These are phyloP conservation scores for Trichothecium roseum DNA, from an alignment of 2,329 filamentous ascomycete genomes.

Conservation along the genomic window DNA sequence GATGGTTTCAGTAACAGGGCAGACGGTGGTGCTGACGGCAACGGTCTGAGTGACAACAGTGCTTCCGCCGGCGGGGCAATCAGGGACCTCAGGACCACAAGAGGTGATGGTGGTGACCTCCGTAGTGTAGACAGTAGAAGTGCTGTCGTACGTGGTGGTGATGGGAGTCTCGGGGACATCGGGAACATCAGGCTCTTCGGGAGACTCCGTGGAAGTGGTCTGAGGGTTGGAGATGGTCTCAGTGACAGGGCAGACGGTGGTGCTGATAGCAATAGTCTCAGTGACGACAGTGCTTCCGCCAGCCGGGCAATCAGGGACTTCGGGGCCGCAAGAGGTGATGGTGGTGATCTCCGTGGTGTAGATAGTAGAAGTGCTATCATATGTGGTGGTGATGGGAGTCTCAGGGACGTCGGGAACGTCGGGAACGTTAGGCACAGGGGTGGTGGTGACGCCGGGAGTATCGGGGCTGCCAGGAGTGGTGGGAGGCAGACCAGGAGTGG, in stretches of 20 bases:
- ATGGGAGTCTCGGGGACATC: constrained; percentile 7
- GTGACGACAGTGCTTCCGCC: constrained; percentile 35
- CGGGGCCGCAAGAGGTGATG: constrained; percentile 35
- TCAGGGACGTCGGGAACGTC: constrained; percentile 3
- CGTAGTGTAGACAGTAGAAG: constrained; percentile 41
- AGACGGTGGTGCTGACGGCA: constrained; percentile 48
- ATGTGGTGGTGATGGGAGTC: constrained; percentile 21
- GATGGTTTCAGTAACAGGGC: constrained; percentile 47
- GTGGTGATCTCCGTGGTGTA: constrained; percentile 39
- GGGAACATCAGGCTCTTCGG: constrained; percentile 5
- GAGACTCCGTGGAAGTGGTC: constrained; percentile 7
- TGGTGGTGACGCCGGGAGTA: constrained; percentile 6
- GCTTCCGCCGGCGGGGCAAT: constrained; percentile 39
- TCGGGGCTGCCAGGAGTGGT: constrained; percentile 4
- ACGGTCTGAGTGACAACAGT: constrained; percentile 42
- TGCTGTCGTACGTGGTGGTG: constrained; percentile 29
- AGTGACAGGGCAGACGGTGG: constrained; percentile 53
- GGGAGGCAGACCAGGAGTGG: constrained; percentile 5
- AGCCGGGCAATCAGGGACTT: constrained; percentile 40
- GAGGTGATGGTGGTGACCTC: constrained; percentile 37
- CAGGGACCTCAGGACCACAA: constrained; percentile 31
- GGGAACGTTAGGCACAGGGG: constrained; percentile 6
- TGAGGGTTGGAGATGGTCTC: constrained; percentile 35
- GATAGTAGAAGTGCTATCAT: constrained; percentile 36
- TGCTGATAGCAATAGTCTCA: constrained; percentile 44